phyloP scores from a whole-genome alignment of 2,329 filamentous ascomycete genomes.

The Epichloe hybrida region DNA sequence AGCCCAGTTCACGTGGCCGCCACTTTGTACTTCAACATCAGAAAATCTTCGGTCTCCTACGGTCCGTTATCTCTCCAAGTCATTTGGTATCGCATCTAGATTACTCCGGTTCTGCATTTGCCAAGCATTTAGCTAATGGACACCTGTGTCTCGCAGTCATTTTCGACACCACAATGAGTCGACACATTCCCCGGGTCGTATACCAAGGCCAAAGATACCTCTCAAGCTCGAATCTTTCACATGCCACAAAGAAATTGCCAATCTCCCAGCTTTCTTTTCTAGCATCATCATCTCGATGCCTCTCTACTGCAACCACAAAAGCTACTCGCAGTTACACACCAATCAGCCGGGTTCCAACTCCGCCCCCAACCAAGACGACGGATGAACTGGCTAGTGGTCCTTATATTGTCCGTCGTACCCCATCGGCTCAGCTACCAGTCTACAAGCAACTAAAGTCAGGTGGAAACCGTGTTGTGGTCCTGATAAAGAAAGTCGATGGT shows the following conservation, averaged over 20 bases:
- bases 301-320: conserved; percentile 8
- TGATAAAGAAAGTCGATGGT: conserved; percentile 69
- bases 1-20: neutral
- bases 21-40: neutral
- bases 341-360: conserved; percentile 15
- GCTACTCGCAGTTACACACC: conserved; percentile 10
- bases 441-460: conserved; percentile 64
- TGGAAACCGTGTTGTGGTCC: conserved; percentile 60
- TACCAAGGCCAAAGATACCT: conserved; percentile 10
- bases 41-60: too few relatives aligned
- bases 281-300: conserved; percentile 9
- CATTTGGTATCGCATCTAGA: neutral
- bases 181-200: conserved; percentile 12
- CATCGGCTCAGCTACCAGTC: conserved; percentile 57
- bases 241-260: conserved; percentile 8
- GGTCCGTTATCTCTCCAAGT: neutral
- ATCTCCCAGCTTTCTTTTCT: conserved; percentile 8
- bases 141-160: neutral
- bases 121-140: neutral
- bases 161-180: conserved; percentile 13
- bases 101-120: neutral
- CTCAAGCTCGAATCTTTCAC: conserved; percentile 3
- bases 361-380: conserved; percentile 17
- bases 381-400: conserved; percentile 23
- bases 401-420: conserved; percentile 62